Conservation (phyloP, 768 basidiomycete species). For the Hirschioporus abietinus region DNA sequence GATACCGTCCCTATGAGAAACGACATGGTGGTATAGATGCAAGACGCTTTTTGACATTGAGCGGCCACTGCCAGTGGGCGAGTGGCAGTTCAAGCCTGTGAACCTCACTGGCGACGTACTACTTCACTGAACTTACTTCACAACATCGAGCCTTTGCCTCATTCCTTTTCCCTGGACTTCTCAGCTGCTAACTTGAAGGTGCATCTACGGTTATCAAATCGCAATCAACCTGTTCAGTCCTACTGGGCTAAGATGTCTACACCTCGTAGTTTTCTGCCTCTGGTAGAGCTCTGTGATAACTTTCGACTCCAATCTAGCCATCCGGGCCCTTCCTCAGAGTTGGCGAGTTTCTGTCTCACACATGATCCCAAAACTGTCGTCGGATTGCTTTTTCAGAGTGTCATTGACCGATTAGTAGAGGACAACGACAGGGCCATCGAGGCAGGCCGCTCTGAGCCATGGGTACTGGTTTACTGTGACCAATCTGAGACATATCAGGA, state of each 20-base stretch:
- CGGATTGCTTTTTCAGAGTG: constrained; percentile 30
- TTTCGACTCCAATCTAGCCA: constrained; percentile 34
- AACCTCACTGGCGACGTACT: no score
- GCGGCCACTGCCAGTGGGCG: no score
- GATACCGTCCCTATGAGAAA: constrained; percentile 62
- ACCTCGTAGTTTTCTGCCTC: constrained; percentile 41
- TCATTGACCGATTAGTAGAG: constrained; percentile 22
- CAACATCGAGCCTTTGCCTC: no score
- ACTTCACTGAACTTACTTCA: no score
- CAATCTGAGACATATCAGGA: constrained; percentile 40
- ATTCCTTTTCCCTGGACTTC: no score
- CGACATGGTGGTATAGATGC: constrained; percentile 37
- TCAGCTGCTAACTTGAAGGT: no score
- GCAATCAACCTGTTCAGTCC: not conserved
- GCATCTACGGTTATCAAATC: no score
- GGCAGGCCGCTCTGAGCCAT: not conserved
- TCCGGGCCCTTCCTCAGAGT: constrained; percentile 30
- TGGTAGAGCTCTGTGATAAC: constrained; percentile 72
- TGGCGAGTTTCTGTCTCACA: constrained; percentile 54
- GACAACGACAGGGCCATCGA: constrained; percentile 17
- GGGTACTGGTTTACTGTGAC: constrained; percentile 52
- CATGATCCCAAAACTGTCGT: constrained; percentile 46
- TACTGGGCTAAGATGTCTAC: not conserved
- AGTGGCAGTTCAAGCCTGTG: no score
- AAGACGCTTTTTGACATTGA: not conserved